Conservation (phyloP, 768 basidiomycete species). For the Tricholoma sp. region DNA sequence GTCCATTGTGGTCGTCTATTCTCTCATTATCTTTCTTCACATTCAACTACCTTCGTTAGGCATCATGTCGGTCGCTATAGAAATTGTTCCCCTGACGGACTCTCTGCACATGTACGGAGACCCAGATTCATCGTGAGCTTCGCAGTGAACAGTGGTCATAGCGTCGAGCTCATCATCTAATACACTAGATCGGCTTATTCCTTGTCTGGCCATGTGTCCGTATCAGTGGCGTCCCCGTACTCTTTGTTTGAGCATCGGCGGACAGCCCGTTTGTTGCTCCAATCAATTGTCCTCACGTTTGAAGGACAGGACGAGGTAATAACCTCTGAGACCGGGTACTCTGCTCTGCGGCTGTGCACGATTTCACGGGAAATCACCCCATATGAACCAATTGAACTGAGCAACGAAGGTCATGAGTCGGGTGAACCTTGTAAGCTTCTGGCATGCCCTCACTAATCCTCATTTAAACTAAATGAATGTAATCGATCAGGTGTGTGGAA, state of each 20-base stretch:
- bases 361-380: slow-evolving; percentile 59
- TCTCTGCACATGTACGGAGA: slow-evolving; percentile 68
- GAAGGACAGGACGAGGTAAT: slow-evolving; percentile 83
- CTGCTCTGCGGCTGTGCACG: slow-evolving; percentile 60
- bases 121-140: slow-evolving; percentile 56
- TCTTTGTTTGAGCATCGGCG: slow-evolving; percentile 52
- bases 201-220: slow-evolving; percentile 72
- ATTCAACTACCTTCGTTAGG: slow-evolving; percentile 12
- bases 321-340: slow-evolving; percentile 61
- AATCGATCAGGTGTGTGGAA: slow-evolving; percentile 54
- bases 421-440: slow-evolving; percentile 42
- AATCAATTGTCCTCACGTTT: slow-evolving; percentile 70
- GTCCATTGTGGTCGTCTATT: slow-evolving; percentile 6
- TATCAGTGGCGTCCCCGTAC: slow-evolving; percentile 54
- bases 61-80: slow-evolving; percentile 61
- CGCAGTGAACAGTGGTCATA: not conserved
- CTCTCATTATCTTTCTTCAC: slow-evolving; percentile 15
- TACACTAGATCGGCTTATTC: slow-evolving; percentile 76
- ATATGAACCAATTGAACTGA: slow-evolving; percentile 51
- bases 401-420: slow-evolving; percentile 55
- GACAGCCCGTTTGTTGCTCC: slow-evolving; percentile 49
- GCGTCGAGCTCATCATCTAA: not conserved
- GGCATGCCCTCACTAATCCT: not conserved
- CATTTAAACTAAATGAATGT: slow-evolving; percentile 5
- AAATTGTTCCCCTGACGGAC: slow-evolving; percentile 53